A percentile compares a stretch with the other conserved stretches of the same genome.
These are phyloP conservation scores for Psidium guajava DNA, from an alignment of 345 rosid species.

Conservation along the genomic window DNA sequence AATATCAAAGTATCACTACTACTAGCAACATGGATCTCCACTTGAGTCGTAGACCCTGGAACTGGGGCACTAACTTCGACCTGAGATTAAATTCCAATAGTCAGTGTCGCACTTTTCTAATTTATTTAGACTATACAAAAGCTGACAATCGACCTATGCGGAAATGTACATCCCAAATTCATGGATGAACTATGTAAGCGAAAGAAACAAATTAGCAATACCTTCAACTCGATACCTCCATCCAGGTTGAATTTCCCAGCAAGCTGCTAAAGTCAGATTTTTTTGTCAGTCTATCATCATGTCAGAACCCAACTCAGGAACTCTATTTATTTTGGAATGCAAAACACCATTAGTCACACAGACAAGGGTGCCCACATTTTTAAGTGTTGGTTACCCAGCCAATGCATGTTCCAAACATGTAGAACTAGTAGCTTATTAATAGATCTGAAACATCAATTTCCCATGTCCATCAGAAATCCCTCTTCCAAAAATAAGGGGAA, in stretches of 20 bases:
- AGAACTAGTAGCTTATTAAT: neutral
- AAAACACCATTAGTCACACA: neutral
- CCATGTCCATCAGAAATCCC: neutral
- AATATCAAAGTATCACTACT: conserved; percentile 60
- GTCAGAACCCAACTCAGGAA: conserved; percentile 4
- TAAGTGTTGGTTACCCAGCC: neutral
- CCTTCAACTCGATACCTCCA: conserved; percentile 81
- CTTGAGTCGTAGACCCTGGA: conserved; percentile 24
- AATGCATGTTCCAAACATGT: neutral
- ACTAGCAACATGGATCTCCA: conserved; percentile 48
- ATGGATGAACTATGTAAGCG: neutral
- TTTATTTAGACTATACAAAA: neutral
- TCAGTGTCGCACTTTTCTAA: neutral
- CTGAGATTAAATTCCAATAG: conserved; percentile 17
- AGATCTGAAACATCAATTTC: neutral
- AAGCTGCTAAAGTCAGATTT: conserved; percentile 32
- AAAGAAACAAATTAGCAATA: conserved; percentile 6
- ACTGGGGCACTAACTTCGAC: conserved; percentile 42
- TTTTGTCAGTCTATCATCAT: neutral
- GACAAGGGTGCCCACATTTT: neutral
- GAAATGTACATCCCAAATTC: neutral
- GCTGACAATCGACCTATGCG: neutral
- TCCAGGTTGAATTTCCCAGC: conserved; percentile 66
- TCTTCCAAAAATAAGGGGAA: neutral
- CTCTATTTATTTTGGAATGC: neutral